Conservation (phyloP, 208 protist species). For the Wallacemonas sp. region DNA sequence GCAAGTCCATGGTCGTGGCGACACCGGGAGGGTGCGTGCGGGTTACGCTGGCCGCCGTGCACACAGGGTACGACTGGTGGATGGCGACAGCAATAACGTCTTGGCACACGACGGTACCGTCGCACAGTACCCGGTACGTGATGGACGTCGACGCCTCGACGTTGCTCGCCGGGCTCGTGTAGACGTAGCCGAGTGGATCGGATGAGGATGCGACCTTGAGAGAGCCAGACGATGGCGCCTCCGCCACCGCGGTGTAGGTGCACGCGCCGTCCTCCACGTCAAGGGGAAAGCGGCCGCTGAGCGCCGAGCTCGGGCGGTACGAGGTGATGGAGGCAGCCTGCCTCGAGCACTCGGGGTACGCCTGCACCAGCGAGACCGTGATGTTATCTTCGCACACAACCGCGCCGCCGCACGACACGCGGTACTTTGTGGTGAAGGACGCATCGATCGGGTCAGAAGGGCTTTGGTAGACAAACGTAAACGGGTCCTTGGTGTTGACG, state of each 20-base stretch:
- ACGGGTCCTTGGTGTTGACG: slow-evolving; percentile 8
- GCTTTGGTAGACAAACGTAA: slow-evolving; percentile 18
- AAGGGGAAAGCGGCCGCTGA: slow-evolving; percentile 5
- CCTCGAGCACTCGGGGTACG: slow-evolving; percentile 16
- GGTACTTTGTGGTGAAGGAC: slow-evolving; percentile 23
- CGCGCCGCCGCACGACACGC: slow-evolving; percentile 26
- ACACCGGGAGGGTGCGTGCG: slow-evolving; percentile 2
- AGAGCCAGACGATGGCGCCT: slow-evolving; percentile 24
- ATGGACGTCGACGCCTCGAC: slow-evolving; percentile 14
- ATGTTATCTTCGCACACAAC: slow-evolving; percentile 39
- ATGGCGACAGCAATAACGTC: slow-evolving; percentile 19
- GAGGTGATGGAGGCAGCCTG: slow-evolving; percentile 15
- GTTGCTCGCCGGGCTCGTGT: slow-evolving; percentile 15
- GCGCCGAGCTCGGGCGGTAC: slow-evolving; percentile 18
- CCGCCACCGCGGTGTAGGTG: slow-evolving; percentile 13
- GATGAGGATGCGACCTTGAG: slow-evolving; percentile 9
- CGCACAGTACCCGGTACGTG: slow-evolving; percentile 25
- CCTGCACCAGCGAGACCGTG: slow-evolving; percentile 8
- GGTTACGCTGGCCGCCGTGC: not conserved
- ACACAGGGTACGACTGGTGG: slow-evolving; percentile 14
- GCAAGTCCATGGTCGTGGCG: slow-evolving; percentile 18
- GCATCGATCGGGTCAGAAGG: slow-evolving; percentile 15
- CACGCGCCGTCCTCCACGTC: slow-evolving; percentile 8
- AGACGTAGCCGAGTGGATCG: slow-evolving; percentile 39
- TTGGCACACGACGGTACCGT: slow-evolving; percentile 18